Base-by-base conservation (phyloP, 768 basidiomycete genomes). In the Tulasnella sp. region DNA sequence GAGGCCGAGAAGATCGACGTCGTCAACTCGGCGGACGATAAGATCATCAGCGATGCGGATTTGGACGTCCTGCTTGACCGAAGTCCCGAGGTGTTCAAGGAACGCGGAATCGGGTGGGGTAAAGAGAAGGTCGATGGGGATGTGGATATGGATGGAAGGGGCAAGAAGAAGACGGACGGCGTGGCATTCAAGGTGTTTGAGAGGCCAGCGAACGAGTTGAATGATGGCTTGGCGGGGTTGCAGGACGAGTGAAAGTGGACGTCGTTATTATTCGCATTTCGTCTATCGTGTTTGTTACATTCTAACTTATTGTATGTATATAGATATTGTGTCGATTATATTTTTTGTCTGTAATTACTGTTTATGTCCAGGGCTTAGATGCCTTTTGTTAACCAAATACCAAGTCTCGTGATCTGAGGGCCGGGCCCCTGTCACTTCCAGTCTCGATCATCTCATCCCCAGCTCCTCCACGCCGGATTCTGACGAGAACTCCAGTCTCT, bases 1-100 rank as follows among this genome's bases (percentile, higher is more conserved):
- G 94, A 96, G 77, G 90, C 90, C 17, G 93, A 98, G 80, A 89
- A 94, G 78, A 92, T 98, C 72, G 87, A 92, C 68, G 89, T 98
- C 12, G 92, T 94, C 19, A 87, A 87, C 1, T 67, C 73, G 11
- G 42, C 72, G 62, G 74, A 85, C 87, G 76, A 91, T 88, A 86
- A 86, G 39, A 87, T 98, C 66, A 83, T 99, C 76, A 90, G 88
- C 74, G 92, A 97, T 68, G 85, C 84, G 44, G 93, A 97, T 76
- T 80, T 99, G 40, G 87, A 89, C 29, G 83, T 87, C 77, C 82
- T 98, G 67, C 82, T 98, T 40, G 95, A 97, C 76, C 84, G 95
- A 36, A 83, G 88, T 39, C 86, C 86, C 0, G 86, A 87, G 41
- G 91, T 93, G 66, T 94, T 91, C 75, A 81, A 81, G 26, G 87